These are phyloP conservation scores for Alternaria sp. DNA, from an alignment of 2,329 filamentous ascomycete species.

Conservation along the genomic window DNA sequence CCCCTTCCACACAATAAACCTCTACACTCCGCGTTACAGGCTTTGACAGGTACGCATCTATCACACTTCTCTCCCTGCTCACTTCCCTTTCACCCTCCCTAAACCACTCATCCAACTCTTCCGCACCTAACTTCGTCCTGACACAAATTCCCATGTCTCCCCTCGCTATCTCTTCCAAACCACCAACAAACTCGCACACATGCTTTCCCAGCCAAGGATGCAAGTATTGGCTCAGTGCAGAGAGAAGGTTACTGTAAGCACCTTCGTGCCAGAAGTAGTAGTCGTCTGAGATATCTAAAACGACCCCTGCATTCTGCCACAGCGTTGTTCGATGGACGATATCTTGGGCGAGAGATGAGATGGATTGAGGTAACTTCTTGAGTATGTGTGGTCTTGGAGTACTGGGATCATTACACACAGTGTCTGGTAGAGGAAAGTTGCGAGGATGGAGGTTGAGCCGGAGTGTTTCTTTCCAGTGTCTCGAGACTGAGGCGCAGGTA, in stretches of 20 bases:
- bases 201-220: slow-evolving; percentile 13
- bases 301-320: not conserved
- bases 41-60: slow-evolving; percentile 1
- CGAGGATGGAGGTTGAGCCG: slow-evolving; percentile 18
- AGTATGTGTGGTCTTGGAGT: not conserved
- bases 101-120: not conserved
- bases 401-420: not conserved
- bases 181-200: slow-evolving; percentile 3
- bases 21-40: slow-evolving; percentile 2
- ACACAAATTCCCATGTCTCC: slow-evolving; percentile 10
- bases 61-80: not conserved
- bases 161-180: slow-evolving; percentile 2
- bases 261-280: slow-evolving; percentile 24
- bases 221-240: slow-evolving; percentile 9
- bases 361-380: not conserved
- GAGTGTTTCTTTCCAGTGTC: slow-evolving; percentile 11
- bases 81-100: not conserved
- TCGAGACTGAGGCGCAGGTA: slow-evolving; percentile 11
- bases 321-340: not conserved
- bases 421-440: slow-evolving; percentile 14
- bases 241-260: slow-evolving; percentile 10
- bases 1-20: slow-evolving; percentile 10
- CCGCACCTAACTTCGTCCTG: not conserved
- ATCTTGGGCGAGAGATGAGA: not conserved
- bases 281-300: slow-evolving; percentile 9